Conservation (phyloP, 306 rosid species). For the Carpinus viminea region DNA sequence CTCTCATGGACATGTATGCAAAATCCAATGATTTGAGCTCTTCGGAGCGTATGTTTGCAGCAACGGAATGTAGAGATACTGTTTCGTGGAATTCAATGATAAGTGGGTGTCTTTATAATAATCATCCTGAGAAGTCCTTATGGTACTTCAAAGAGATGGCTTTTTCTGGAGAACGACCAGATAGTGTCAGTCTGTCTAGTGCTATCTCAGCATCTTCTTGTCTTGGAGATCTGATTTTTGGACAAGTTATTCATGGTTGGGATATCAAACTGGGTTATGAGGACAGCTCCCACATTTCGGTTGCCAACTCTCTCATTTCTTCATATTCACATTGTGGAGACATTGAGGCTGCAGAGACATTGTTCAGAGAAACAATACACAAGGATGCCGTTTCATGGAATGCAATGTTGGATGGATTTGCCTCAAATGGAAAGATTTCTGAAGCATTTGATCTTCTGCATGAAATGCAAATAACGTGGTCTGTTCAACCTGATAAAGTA, state of each 20-base stretch:
- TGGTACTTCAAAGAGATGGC: slow-evolving; percentile 40
- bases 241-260: slow-evolving; percentile 41
- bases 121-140: slow-evolving; percentile 35
- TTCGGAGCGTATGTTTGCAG: slow-evolving; percentile 39
- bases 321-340: slow-evolving; percentile 46
- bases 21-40: slow-evolving; percentile 44
- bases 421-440: slow-evolving; percentile 41
- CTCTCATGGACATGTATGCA: slow-evolving; percentile 54
- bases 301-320: slow-evolving; percentile 58
- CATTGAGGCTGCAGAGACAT: slow-evolving; percentile 35
- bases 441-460: slow-evolving; percentile 43
- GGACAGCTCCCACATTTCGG: slow-evolving; percentile 38
- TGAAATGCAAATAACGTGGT: slow-evolving; percentile 45
- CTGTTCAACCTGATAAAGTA: slow-evolving; percentile 43
- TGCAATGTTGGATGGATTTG: slow-evolving; percentile 56
- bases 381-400: slow-evolving; percentile 56
- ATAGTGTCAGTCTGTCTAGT: slow-evolving; percentile 44
- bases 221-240: slow-evolving; percentile 41
- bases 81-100: slow-evolving; percentile 62
- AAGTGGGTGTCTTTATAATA: slow-evolving; percentile 47
- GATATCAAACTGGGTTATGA: slow-evolving; percentile 51
- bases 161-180: slow-evolving; percentile 35
- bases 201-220: slow-evolving; percentile 46
- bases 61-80: slow-evolving; percentile 42
- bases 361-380: slow-evolving; percentile 40